Percentiles rank a stretch among this genome's conserved stretches.
These are phyloP conservation scores for Penstemon barbatus DNA, from an alignment of 257 asterid species.

Conservation along the genomic window DNA sequence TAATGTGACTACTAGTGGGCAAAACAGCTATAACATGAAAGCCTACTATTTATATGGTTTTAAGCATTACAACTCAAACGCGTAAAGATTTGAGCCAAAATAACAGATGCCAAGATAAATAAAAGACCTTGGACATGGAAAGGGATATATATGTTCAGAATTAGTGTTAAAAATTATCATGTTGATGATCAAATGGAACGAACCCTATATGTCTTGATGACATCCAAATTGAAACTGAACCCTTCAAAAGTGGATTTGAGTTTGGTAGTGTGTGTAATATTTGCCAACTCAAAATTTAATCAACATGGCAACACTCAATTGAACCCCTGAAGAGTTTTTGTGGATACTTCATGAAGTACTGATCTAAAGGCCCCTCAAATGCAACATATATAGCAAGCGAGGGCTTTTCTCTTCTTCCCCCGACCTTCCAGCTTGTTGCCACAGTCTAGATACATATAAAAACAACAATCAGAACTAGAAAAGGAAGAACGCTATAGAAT, in stretches of 20 bases:
- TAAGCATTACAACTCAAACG: conserved; percentile 1
- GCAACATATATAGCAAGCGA: conserved; percentile 95
- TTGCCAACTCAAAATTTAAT: conserved; percentile 24
- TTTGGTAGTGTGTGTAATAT: too few relatives aligned
- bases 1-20: conserved; percentile 5
- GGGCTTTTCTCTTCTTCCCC: conserved; percentile 87
- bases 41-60: neutral
- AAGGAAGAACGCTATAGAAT: conserved; percentile 16
- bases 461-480: conserved; percentile 23
- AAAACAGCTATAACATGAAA: conserved; percentile 6
- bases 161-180: too few relatives aligned
- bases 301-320: conserved; percentile 89
- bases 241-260: too few relatives aligned
- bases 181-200: too few relatives aligned
- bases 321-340: conserved; percentile 81
- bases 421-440: conserved; percentile 99
- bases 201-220: too few relatives aligned
- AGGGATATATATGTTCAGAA: too few relatives aligned
- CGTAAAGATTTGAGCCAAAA: too few relatives aligned
- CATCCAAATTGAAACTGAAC: too few relatives aligned
- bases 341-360: conserved; percentile 90
- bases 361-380: conserved; percentile 95
- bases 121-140: too few relatives aligned
- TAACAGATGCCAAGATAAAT: too few relatives aligned
- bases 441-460: conserved; percentile 48